Evolutionary conservation across 345 rosid genomes (phyloP), one percentile per base, ranked within the genome.

Genomic region (Laguncularia racemosa): DNA sequence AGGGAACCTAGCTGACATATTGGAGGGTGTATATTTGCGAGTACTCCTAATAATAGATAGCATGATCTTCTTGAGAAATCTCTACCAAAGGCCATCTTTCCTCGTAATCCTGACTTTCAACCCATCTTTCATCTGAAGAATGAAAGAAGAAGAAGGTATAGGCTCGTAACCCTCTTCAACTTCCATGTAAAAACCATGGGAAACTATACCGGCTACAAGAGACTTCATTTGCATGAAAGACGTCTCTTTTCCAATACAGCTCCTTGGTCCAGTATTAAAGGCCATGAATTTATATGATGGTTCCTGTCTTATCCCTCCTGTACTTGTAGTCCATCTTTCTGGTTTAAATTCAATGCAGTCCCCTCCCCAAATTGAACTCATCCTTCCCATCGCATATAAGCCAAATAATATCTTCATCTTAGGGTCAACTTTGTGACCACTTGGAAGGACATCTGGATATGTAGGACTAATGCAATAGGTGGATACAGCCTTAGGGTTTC

Each of bases 401-500:
- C 57, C 38, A 48, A 71, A 45, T 44, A 74, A 10, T 12, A 74
- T 55, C 33, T 56, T 71, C 17, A 20, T 60, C 1, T 55, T 14
- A 3, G 70, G 63, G 43, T 16, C 12, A 2, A 74, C 66, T 5
- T 2, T 52, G 54, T 74, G 82, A 8, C 82, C 82, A 6, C 73
- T 78, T 1, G 82, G 82, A 44, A 74, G 77, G 5, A 33, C 14
- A 46, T 74, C 82, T 0, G 61, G 45, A 44, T 50, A 49, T 1
- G 44, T 0, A 2, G 75, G 65, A 14, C 33, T 4, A 67, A 52
- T 16, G 82, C 76, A 44, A 70, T 59, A 0, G 75, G 66, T 16
- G 75, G 80, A 53, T 72, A 75, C 2, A 78, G 65, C 48, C 77
- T 64, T 15, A 72, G 57, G 14, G 79, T 26, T 45, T 78, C 83